Base-by-base conservation (phyloP, 2,329 filamentous ascomycete species). In the Teratosphaeria zuluensis region DNA sequence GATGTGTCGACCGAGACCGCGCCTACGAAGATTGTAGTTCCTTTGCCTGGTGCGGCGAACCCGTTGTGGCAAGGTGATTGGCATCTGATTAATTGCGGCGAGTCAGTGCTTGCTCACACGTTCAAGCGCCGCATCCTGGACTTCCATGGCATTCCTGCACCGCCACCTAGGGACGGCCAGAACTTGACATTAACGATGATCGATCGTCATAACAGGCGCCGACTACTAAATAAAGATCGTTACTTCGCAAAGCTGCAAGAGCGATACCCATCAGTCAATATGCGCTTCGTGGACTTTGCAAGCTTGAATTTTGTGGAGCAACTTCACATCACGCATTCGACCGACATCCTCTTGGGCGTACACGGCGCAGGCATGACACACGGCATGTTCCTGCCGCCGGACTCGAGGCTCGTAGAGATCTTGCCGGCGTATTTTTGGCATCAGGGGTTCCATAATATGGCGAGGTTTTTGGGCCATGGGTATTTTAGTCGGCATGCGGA, bases 301-400 rank as follows among this genome's bases (percentile, higher is more conserved):
- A 30, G 32, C 8, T 28, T 58, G 5, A 24, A 51, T 2, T 46
- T 60, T 2, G n/a, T 28, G 3, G 56, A 60, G 28, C 58, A 60
- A 42, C 54, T 60, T 32, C 51, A 55, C 11, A 55, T 53, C 11
- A 28, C 51, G 12, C 56, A 57, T 28, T 46, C 55, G 11, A 60
- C 56, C 24, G 56, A 60, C 30, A 55, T 60, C 19, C 56, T 60
- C 12, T 53, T 60, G 24, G 58, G 58, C 11, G 52, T 60, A 14
- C 58, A 60, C 51, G 58, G 58, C 35, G 58, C 58, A 16, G 58
- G 58, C 2, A 28, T 60, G 35, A 55, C 58, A n/a, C 58, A 60
- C 51, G 56, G 56, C 14, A 54, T 60, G 51, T 60, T 58, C 51
- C 42, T 58, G 21, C 56, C 56, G 51, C 51, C 56, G 21, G 46